Evolutionary conservation across 805 yeast species (phyloP).

Genomic region (Lachancea sp.): DNA sequence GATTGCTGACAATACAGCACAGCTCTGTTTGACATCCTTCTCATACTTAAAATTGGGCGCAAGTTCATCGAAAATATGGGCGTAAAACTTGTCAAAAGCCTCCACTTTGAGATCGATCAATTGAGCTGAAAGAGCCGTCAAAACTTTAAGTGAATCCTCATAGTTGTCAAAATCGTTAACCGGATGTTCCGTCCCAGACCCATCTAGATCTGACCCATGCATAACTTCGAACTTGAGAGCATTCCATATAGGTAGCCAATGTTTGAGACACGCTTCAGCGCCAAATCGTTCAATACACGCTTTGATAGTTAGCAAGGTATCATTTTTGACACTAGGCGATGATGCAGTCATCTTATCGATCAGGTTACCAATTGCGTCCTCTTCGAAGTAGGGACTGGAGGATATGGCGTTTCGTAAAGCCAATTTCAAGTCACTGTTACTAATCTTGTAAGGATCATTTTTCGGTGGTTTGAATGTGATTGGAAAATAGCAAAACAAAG

Average conservation of each 20-base stretch:
- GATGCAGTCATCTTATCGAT: conserved; percentile 76
- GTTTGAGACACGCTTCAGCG: conserved; percentile 41
- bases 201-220: conserved; percentile 52
- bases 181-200: conserved; percentile 14
- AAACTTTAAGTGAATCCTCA: conserved; percentile 39
- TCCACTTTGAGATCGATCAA: conserved; percentile 30
- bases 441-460: conserved; percentile 72
- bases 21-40: conserved; percentile 57
- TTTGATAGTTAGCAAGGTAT: conserved; percentile 58
- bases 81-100: conserved; percentile 36
- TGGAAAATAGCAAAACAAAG: conserved; percentile 92
- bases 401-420: conserved; percentile 58
- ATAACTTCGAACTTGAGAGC: conserved; percentile 84
- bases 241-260: conserved; percentile 79
- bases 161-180: conserved; percentile 37
- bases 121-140: conserved; percentile 39
- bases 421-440: conserved; percentile 62
- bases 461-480: conserved; percentile 90
- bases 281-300: conserved; percentile 51
- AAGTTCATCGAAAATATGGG: conserved; percentile 44
- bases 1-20: conserved; percentile 50
- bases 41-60: conserved; percentile 44
- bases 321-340: conserved; percentile 64
- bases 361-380: conserved; percentile 68
- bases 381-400: conserved; percentile 55